Base-by-base conservation (phyloP, 805 yeast genomes). In the Candida silvicultrix region DNA sequence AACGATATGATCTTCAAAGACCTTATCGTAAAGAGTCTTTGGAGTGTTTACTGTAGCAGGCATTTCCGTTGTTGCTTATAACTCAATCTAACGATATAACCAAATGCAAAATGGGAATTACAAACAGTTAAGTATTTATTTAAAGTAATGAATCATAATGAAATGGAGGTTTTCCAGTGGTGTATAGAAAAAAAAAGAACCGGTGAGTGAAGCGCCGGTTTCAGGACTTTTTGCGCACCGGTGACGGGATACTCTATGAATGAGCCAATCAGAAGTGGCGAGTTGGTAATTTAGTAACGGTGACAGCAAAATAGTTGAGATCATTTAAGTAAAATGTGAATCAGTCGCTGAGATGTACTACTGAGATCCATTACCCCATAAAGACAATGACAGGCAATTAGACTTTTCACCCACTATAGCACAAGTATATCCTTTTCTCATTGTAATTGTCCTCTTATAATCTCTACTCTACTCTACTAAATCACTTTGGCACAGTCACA, bases 1-100 rank as follows among this genome's bases (percentile, higher is more conserved):
- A 54, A 94, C 99, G 48, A 92, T 71, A 64, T 94, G 98, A 76
- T 86, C 97, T 52, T 83, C 86, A 64, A 89, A 94, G 60, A 94
- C 96, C 75, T 94, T 94, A 69, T 94, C 99, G 69, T 94, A 94
- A 49, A 94, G 76, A 40, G 99, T 94, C 62, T 71, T 75, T 43
- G 88, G 84, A 18, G 23, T 40, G 31, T 43, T 23, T 6, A 38
- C 34, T n/a, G 47, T 18, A 28, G 48, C 47, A 23, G 46, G 43
- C 48, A 45, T 49, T 5, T 22, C 28, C n/a, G n/a, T n/a, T n/a
- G n/a, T n/a, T n/a, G n/a, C n/a, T n/a, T 15, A n/a, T 9, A 28
- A 21, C 9, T 4, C 32, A 22, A 38, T 42, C 32, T 47, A 42
- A 41, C 5, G 34, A 40, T 42, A 36, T 40, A 16, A 42, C 31